Percentiles rank a stretch among this genome's conserved stretches.
phyloP scores from a whole-genome alignment of 2,329 filamentous ascomycete species.

The Periconia digitata region DNA sequence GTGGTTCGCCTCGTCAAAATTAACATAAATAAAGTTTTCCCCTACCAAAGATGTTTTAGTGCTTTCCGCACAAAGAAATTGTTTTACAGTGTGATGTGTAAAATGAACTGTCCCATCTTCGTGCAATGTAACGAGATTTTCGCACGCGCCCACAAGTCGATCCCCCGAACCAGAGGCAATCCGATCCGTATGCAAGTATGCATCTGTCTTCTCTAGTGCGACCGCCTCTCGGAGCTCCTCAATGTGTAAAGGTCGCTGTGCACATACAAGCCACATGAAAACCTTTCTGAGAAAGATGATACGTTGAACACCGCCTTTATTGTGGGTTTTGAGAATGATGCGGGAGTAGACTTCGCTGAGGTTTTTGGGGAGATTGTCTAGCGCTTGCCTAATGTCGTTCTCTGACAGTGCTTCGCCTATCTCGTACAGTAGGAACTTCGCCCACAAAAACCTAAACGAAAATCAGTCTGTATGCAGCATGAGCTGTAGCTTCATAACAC shows the following conservation, averaged over 20 bases:
- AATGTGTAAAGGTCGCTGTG: constrained; percentile 16
- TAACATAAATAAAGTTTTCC: constrained; percentile 13
- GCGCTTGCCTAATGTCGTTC: constrained; percentile 18
- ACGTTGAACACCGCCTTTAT: constrained; percentile 3
- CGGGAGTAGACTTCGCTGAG: constrained; percentile 26
- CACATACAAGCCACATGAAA: constrained; percentile 18
- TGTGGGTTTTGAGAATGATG: constrained; percentile 12
- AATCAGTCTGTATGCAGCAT: background rate
- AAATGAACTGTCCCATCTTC: constrained; percentile 9
- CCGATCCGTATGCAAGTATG: constrained; percentile 7
- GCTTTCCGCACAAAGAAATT: constrained; percentile 8
- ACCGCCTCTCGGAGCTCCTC: constrained; percentile 25
- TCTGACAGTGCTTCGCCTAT: constrained; percentile 29
- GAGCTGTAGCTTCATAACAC: background rate
- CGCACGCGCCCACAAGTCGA: constrained; percentile 11
- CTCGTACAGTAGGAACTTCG: constrained; percentile 31
- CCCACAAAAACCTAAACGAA: constrained; percentile 35
- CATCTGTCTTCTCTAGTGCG: constrained; percentile 11
- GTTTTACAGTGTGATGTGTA: constrained; percentile 19
- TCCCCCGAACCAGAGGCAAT: constrained; percentile 3
- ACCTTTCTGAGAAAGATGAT: constrained; percentile 10
- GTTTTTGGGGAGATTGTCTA: constrained; percentile 26
- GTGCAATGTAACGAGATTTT: constrained; percentile 14
- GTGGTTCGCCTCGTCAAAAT: constrained; percentile 26
- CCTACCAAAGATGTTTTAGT: background rate